Evolutionary conservation across 768 basidiomycete species (phyloP).

Genomic region (Trametes elegans): DNA sequence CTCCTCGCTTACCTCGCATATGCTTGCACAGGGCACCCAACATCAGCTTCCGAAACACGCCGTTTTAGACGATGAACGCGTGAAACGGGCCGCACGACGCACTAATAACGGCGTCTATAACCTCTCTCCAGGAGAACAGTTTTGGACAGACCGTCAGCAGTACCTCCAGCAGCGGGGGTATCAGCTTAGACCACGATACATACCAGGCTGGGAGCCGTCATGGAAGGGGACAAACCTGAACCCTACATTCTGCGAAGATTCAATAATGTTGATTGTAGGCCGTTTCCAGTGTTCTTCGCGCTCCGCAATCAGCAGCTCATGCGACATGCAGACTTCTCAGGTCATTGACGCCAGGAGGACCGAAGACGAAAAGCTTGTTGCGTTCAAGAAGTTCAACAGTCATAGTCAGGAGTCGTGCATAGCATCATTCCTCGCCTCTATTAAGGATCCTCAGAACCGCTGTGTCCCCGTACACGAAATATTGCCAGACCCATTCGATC

Average conservation of each 20-base stretch:
- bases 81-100: not conserved
- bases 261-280: slow-evolving; percentile 5
- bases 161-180: slow-evolving; percentile 19
- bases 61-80: not conserved
- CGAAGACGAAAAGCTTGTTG: not conserved
- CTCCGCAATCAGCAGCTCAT: too few species aligned
- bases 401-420: slow-evolving; percentile 2
- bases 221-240: slow-evolving; percentile 11
- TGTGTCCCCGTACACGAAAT: slow-evolving; percentile 24
- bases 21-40: not conserved
- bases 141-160: slow-evolving; percentile 17
- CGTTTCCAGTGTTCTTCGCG: not conserved
- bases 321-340: too few species aligned
- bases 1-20: not conserved
- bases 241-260: slow-evolving; percentile 14
- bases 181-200: slow-evolving; percentile 21
- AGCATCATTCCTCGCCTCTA: slow-evolving; percentile 13
- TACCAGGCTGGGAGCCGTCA: slow-evolving; percentile 14
- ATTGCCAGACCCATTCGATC: slow-evolving; percentile 18
- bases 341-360: not conserved
- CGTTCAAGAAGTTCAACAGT: not conserved
- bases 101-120: slow-evolving; percentile 11
- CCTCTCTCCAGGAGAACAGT: not conserved
- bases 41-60: slow-evolving; percentile 18
- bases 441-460: slow-evolving; percentile 21